Evolutionary conservation across 1,284 basidiomycete species (phyloP).

Genomic region (Cryptococcus amylolentus): DNA sequence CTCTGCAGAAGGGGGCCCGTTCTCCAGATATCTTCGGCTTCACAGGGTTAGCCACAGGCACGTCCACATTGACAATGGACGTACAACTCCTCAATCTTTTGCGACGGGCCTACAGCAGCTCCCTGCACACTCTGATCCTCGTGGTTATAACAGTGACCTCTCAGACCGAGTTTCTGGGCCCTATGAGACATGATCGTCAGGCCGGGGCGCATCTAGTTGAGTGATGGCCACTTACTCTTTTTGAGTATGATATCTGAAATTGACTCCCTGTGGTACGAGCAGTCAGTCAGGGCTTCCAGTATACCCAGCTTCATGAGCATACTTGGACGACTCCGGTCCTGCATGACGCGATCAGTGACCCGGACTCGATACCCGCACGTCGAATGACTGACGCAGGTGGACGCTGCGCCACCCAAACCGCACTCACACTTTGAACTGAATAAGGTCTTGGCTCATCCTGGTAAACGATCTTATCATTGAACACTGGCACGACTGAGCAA

Average conservation of each 20-base stretch:
- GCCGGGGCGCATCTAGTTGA: background rate
- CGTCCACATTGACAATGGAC: background rate
- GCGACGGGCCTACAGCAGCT: conserved; percentile 34
- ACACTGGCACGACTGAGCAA: too few species aligned
- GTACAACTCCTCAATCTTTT: conserved; percentile 38
- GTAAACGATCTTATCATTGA: too few species aligned
- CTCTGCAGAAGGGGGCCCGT: conserved; percentile 33
- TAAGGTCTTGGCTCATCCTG: conserved; percentile 19
- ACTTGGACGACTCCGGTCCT: conserved; percentile 43
- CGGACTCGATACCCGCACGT: background rate
- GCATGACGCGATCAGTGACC: conserved; percentile 2
- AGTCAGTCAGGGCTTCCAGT: background rate
- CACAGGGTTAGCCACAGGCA: too few species aligned
- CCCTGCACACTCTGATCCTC: conserved; percentile 45
- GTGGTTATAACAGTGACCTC: conserved; percentile 45
- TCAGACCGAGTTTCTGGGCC: conserved; percentile 34
- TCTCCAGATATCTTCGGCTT: conserved; percentile 20
- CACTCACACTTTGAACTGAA: conserved; percentile 44
- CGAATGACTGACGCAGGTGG: background rate
- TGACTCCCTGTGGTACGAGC: conserved; percentile 29
- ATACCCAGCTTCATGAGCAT: background rate
- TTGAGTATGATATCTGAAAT: conserved; percentile 38
- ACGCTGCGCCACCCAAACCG: too few species aligned
- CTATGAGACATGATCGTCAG: conserved; percentile 14
- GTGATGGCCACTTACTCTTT: conserved; percentile 26